Percentiles rank a stretch among this genome's conserved stretches.
Evolutionary conservation across 768 basidiomycete genomes (phyloP).

Genomic region (Tubosaeta sp.): DNA sequence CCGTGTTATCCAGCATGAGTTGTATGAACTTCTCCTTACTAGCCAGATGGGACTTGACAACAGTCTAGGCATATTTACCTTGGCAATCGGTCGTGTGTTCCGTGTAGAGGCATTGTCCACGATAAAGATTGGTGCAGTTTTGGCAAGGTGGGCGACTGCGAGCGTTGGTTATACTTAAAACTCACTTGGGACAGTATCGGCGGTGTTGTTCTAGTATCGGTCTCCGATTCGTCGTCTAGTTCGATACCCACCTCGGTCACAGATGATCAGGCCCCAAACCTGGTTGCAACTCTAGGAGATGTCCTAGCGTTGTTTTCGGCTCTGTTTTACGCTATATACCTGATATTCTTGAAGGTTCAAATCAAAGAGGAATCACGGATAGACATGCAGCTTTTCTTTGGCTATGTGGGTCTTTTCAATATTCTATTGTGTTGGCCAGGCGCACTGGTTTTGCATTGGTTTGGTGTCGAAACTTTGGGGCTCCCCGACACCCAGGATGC

Average conservation of each 20-base stretch:
- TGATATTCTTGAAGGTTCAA: slow-evolving; percentile 83
- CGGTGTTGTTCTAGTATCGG: slow-evolving; percentile 85
- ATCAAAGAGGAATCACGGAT: slow-evolving; percentile 78
- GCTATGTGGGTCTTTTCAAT: slow-evolving; percentile 89
- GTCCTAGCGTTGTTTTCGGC: slow-evolving; percentile 82
- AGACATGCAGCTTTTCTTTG: slow-evolving; percentile 94
- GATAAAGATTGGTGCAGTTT: slow-evolving; percentile 72
- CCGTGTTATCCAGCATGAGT: slow-evolving; percentile 84
- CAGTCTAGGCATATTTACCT: slow-evolving; percentile 82
- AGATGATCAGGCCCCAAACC: slow-evolving; percentile 13
- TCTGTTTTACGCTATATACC: slow-evolving; percentile 83
- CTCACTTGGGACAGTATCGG: slow-evolving; percentile 43
- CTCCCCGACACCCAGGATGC: slow-evolving; percentile 52
- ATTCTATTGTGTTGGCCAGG: slow-evolving; percentile 72
- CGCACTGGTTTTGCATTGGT: slow-evolving; percentile 69
- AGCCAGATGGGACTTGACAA: background rate
- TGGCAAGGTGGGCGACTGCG: slow-evolving; percentile 56
- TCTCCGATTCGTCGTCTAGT: slow-evolving; percentile 62
- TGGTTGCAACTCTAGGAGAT: slow-evolving; percentile 59
- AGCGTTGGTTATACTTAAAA: background rate
- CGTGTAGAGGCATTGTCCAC: slow-evolving; percentile 73
- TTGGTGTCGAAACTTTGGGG: slow-evolving; percentile 71
- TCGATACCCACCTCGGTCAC: slow-evolving; percentile 9
- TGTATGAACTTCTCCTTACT: slow-evolving; percentile 46
- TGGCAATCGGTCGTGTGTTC: slow-evolving; percentile 78